These are phyloP conservation scores for Biscogniauxia sp. DNA, from an alignment of 2,329 filamentous ascomycete genomes.

Conservation along the genomic window DNA sequence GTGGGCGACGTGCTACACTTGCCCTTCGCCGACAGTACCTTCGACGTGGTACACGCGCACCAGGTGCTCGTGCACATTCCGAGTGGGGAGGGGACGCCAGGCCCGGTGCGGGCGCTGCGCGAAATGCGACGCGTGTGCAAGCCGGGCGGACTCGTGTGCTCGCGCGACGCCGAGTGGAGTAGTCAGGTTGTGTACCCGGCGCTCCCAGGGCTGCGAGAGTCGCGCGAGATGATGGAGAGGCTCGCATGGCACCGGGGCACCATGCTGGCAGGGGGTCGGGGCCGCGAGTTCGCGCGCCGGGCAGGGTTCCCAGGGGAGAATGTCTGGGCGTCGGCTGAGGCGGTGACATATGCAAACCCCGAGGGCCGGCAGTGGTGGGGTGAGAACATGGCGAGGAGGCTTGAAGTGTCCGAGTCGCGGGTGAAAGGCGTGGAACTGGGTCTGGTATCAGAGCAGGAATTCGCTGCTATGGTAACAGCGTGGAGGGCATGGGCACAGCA, in stretches of 20 bases:
- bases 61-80: conserved; percentile 16
- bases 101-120: conserved; percentile 10
- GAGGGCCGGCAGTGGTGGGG: conserved; percentile 8
- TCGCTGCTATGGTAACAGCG: conserved; percentile 6
- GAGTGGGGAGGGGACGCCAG: conserved; percentile 2
- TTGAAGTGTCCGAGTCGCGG: conserved; percentile 3
- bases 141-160: conserved; percentile 15
- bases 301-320: conserved; percentile 12
- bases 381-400: conserved; percentile 10
- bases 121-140: conserved; percentile 21
- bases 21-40: conserved; percentile 14
- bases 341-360: conserved; percentile 3
- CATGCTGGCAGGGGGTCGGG: conserved; percentile 7
- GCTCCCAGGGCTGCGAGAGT: conserved; percentile 4
- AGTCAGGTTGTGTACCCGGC: conserved; percentile 10
- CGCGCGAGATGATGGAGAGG: conserved; percentile 3
- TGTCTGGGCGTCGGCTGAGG: conserved; percentile 10
- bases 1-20: conserved; percentile 8
- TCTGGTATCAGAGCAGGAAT: conserved; percentile 9
- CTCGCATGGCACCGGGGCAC: conserved; percentile 6
- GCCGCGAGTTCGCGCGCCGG: conserved; percentile 14
- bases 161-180: conserved; percentile 14
- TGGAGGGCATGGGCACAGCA: conserved; percentile 12
- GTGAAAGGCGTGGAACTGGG: conserved; percentile 11
- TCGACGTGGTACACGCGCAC: conserved; percentile 16